phyloP scores from a whole-genome alignment of 2,329 filamentous ascomycete species.

The Nemania bipapillata region DNA sequence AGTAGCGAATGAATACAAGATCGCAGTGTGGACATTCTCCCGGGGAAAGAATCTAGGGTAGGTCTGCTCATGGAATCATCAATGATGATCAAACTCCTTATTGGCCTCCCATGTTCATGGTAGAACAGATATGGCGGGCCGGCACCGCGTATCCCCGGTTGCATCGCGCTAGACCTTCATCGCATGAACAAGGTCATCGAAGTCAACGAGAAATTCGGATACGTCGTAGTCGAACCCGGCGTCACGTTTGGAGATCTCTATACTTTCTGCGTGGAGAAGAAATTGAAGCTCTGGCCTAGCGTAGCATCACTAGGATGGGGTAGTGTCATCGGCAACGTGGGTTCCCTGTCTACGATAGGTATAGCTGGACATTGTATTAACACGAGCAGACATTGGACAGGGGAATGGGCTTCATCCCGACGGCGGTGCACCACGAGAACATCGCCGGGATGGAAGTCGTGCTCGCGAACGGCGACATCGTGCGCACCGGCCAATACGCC shows the following conservation, averaged over 20 bases:
- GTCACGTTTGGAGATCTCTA: slow-evolving; percentile 61
- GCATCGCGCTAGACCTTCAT: slow-evolving; percentile 59
- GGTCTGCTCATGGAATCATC: slow-evolving; percentile 21
- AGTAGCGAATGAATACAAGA: slow-evolving; percentile 46
- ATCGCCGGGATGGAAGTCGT: slow-evolving; percentile 60
- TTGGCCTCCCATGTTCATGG: slow-evolving; percentile 1
- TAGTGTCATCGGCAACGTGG: slow-evolving; percentile 60
- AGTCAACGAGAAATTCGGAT: slow-evolving; percentile 57
- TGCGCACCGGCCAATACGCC: slow-evolving; percentile 58
- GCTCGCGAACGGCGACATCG: slow-evolving; percentile 56
- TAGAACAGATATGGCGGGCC: slow-evolving; percentile 60
- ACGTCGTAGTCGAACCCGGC: slow-evolving; percentile 60
- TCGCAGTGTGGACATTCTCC: slow-evolving; percentile 49
- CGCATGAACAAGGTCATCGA: slow-evolving; percentile 59
- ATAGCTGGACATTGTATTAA: not conserved
- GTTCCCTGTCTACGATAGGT: slow-evolving; percentile 32
- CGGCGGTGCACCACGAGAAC: slow-evolving; percentile 57
- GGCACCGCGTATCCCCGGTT: slow-evolving; percentile 59
- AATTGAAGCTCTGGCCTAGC: slow-evolving; percentile 60
- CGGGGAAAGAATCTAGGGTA: slow-evolving; percentile 57
- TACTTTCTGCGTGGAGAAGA: slow-evolving; percentile 54
- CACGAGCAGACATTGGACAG: slow-evolving; percentile 55
- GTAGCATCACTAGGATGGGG: slow-evolving; percentile 62
- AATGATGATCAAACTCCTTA: not conserved
- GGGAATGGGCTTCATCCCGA: slow-evolving; percentile 54